Evolutionary conservation across 202 grass and related monocot species (phyloP), one percentile per base, ranked within the genome.

Genomic region (Musa balbisiana): DNA sequence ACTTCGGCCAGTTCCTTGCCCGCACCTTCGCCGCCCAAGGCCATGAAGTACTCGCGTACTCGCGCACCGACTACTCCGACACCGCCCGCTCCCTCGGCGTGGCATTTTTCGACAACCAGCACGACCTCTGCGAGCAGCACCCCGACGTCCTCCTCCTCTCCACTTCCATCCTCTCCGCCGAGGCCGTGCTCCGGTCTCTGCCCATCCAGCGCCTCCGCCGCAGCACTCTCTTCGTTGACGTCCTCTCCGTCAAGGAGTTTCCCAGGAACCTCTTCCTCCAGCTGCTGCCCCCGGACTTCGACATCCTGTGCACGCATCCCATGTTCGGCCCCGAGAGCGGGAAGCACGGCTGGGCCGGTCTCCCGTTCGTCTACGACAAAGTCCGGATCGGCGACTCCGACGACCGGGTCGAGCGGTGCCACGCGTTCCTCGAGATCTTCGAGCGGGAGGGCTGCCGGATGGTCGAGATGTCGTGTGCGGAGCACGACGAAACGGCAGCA

Each of bases 91-190:
- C 62, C 62, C 20, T 64, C 21, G 62, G 62, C 1, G 62, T 4
- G 16, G 10, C 62, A n/a, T 64, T 64, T n/a, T 64, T 64, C 62
- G 21, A 23, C 62, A 23, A 64, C 11, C 10, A n/a, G 21, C 21
- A 64, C 21, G 62, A 64, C 21, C 62, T 64, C 10, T 64, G 62
- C 62, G 62, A 64, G 62, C 21, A 64, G 62, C 62, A 64, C 62
- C 62, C 62, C 10, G 62, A 64, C 10, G 62, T 25, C 10, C 2
- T 64, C 62, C 8, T 64, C 62, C 62, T 64, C 21, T 19, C n/a
- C 62, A 64, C 62, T 21, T 64, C 62, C 21, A 64, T 43, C 33
- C 33, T 43, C 33, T 43, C 33, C 33, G 33, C 33, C 33, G 33
- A 43, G 33, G 33, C 33, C 21, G 62, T 64, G 0, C 62, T 64